A percentile compares a stretch with the other conserved stretches of the same genome.
phyloP scores from a whole-genome alignment of 495 filamentous ascomycete species.

The Durotheca rogersii region DNA sequence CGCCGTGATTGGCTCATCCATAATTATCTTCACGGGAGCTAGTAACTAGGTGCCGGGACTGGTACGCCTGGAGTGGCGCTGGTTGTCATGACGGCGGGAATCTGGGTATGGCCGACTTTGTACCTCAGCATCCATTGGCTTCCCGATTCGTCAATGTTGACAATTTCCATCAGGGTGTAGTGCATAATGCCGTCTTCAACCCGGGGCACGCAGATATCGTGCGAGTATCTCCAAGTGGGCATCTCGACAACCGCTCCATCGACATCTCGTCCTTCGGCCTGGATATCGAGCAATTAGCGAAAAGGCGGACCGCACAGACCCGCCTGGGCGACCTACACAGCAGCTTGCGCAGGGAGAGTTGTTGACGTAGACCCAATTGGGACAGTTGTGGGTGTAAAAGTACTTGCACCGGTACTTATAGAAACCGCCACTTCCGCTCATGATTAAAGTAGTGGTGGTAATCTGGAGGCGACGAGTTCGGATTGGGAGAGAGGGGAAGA shows the following conservation, averaged over 20 bases:
- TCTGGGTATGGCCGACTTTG: conserved; percentile 29
- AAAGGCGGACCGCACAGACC: not conserved
- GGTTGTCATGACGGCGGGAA: conserved; percentile 36
- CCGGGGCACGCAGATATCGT: conserved; percentile 45
- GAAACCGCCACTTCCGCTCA: conserved; percentile 59
- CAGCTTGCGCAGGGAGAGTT: conserved; percentile 57
- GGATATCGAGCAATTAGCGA: conserved; percentile 14
- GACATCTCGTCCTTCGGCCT: conserved; percentile 52
- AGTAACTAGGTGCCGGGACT: conserved; percentile 22
- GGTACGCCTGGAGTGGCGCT: conserved; percentile 40
- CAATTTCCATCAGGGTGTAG: conserved; percentile 49
- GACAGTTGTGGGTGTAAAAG: conserved; percentile 58
- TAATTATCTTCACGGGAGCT: conserved; percentile 1
- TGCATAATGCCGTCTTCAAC: conserved; percentile 45
- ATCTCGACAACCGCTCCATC: conserved; percentile 32
- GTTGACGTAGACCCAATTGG: conserved; percentile 63
- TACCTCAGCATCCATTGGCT: conserved; percentile 39
- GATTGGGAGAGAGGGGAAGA: not conserved
- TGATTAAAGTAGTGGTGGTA: conserved; percentile 30
- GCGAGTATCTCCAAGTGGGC: conserved; percentile 31
- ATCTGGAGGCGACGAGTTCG: conserved; percentile 3
- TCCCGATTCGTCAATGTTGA: conserved; percentile 32
- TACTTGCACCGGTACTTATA: conserved; percentile 65
- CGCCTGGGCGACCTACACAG: conserved; percentile 45
- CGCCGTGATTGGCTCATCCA: not conserved